Conservation (phyloP, 768 basidiomycete species). For the Ephemerocybe angulata region DNA sequence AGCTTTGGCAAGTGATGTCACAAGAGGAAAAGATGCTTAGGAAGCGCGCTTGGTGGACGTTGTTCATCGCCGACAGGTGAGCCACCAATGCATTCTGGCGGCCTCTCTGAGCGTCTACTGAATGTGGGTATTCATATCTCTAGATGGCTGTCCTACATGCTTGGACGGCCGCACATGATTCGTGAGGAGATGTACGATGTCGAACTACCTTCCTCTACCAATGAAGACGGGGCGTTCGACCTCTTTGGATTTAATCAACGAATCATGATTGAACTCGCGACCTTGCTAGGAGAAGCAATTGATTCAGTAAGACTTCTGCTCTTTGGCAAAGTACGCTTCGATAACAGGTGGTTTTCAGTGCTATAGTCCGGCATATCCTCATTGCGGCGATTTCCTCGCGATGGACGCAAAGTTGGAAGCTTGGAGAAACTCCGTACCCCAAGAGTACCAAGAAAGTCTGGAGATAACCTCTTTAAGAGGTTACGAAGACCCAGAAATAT, state of each 20-base stretch:
- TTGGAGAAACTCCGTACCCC: conserved; percentile 41
- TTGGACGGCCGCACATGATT: conserved; percentile 45
- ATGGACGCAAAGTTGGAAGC: conserved; percentile 40
- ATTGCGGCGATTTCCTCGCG: conserved; percentile 34
- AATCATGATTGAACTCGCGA: conserved; percentile 34
- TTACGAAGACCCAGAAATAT: conserved; percentile 25
- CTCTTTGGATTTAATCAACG: conserved; percentile 34
- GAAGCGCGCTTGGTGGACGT: conserved; percentile 42
- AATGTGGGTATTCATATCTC: conserved; percentile 5
- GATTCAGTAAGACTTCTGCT: conserved; percentile 31
- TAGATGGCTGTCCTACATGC: conserved; percentile 41
- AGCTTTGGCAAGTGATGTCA: conserved; percentile 40
- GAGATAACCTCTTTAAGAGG: conserved; percentile 26
- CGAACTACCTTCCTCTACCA: conserved; percentile 26
- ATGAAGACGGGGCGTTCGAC: conserved; percentile 31
- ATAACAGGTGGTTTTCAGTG: conserved; percentile 26
- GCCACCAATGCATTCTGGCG: conserved; percentile 12
- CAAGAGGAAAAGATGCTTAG: conserved; percentile 39
- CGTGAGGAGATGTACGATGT: conserved; percentile 36
- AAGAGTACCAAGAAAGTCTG: conserved; percentile 33
- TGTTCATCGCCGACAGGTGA: conserved; percentile 42
- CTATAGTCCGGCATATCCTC: conserved; percentile 31
- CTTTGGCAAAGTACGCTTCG: background rate
- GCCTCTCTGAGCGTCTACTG: conserved; percentile 5
- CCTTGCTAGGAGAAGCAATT: conserved; percentile 37